Evolutionary conservation across 2,329 filamentous ascomycete species (phyloP).

Genomic region (Aspergillus costaricaensis): DNA sequence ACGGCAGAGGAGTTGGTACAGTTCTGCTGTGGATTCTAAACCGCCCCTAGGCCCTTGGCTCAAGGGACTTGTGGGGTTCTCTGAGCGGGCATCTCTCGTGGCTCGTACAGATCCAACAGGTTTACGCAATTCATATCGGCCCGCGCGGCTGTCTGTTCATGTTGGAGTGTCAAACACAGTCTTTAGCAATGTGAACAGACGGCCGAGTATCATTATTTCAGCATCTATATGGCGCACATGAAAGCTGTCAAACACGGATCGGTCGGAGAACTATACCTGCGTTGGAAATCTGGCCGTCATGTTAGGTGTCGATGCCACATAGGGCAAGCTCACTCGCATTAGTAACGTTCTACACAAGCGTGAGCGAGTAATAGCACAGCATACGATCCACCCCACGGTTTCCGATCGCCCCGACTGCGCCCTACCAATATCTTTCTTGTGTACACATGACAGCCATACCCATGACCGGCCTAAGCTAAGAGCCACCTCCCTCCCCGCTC

Average conservation of each 20-base stretch:
- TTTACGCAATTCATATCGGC: background rate
- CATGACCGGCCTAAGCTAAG: background rate
- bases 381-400: background rate
- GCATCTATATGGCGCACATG: background rate
- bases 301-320: conserved; percentile 1
- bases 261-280: background rate
- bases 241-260: conserved; percentile 10
- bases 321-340: background rate
- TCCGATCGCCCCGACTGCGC: background rate
- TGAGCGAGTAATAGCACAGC: background rate
- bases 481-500: background rate
- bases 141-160: background rate
- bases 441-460: conserved; percentile 6
- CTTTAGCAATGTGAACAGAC: background rate
- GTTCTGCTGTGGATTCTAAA: background rate
- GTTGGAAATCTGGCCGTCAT: background rate
- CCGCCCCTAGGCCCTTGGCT: background rate
- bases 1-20: background rate
- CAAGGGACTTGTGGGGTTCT: background rate
- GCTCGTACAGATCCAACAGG: background rate
- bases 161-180: background rate
- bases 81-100: background rate
- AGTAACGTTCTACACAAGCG: background rate
- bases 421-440: background rate
- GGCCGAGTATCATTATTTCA: background rate